These are phyloP conservation scores for Cardamine resedifolia DNA, from an alignment of 345 rosid genomes.

Conservation along the genomic window DNA sequence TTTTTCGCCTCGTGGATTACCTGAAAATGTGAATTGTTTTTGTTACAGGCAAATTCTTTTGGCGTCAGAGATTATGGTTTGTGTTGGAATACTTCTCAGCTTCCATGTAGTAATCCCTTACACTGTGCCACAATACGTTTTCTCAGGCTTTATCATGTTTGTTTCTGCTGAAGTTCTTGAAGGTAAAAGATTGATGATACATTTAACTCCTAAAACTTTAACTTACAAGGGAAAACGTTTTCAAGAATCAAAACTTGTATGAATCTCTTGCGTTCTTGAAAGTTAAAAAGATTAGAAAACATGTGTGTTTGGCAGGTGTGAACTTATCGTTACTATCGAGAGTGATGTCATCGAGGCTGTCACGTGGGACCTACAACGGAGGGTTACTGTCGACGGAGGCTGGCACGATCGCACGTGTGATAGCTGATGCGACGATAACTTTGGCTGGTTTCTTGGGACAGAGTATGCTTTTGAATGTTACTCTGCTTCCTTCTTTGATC, in stretches of 20 bases:
- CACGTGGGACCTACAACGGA: conserved; percentile 90
- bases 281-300: not conserved
- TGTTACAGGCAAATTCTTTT: conserved; percentile 78
- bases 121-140: conserved; percentile 75
- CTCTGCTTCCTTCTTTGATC: conserved; percentile 76
- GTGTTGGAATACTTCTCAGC: conserved; percentile 74
- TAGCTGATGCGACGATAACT: conserved; percentile 87
- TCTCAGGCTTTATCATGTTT: conserved; percentile 87
- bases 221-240: not conserved
- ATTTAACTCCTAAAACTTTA: not conserved
- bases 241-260: not conserved
- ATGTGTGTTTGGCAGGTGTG: conserved; percentile 55
- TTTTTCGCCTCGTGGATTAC: not conserved
- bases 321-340: conserved; percentile 87
- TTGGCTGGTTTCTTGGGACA: conserved; percentile 78
- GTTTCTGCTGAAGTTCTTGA: conserved; percentile 95
- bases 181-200: conserved; percentile 51
- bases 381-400: conserved; percentile 93
- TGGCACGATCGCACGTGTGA: conserved; percentile 87
- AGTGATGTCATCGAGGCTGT: conserved; percentile 93
- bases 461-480: conserved; percentile 66
- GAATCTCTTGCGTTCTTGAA: not conserved
- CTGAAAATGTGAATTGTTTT: conserved; percentile 10
- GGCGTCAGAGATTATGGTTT: conserved; percentile 88
- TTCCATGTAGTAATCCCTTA: conserved; percentile 67